Percentiles rank a stretch among this genome's conserved stretches.
phyloP scores from a whole-genome alignment of 179 eudicot genomes.

The Silene coronaria region DNA sequence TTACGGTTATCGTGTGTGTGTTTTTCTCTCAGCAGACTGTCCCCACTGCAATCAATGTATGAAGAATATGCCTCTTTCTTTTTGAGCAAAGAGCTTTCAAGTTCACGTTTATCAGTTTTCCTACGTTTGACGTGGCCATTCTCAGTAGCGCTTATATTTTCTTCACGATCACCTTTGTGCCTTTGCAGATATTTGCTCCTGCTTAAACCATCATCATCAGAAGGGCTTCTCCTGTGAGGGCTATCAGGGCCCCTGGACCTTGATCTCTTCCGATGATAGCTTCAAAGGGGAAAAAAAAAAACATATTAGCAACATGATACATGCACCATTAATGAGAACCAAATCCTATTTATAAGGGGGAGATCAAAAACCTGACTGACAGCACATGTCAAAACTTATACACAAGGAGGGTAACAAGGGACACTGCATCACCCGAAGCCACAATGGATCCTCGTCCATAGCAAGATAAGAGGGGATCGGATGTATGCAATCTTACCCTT shows the following conservation, averaged over 20 bases:
- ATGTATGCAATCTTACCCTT: not conserved
- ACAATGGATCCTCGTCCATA: not conserved
- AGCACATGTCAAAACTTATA: not conserved
- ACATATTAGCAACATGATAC: constrained; percentile 5
- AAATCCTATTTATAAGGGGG: not conserved
- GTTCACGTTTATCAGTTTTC: constrained; percentile 18
- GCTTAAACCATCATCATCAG: constrained; percentile 38
- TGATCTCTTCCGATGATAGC: constrained; percentile 40
- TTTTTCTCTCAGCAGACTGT: constrained; percentile 20
- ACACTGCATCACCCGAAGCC: not conserved
- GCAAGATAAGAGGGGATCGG: not conserved
- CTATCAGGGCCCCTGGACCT: constrained; percentile 39
- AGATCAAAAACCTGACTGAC: not conserved
- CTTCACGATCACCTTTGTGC: constrained; percentile 20
- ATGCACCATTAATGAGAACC: not conserved
- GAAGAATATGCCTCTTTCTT: constrained; percentile 23
- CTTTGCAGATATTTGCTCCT: constrained; percentile 21
- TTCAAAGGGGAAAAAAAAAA: constrained; percentile 18
- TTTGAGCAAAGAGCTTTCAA: not conserved
- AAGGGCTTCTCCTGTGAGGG: constrained; percentile 28
- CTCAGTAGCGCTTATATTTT: constrained; percentile 22
- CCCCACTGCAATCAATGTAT: constrained; percentile 25
- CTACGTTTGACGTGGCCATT: constrained; percentile 15
- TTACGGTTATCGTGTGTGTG: constrained; percentile 16
- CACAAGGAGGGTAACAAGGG: not conserved